Conservation (phyloP, 23 red algal genomes). For the Gracilaria vermiculophylla region DNA sequence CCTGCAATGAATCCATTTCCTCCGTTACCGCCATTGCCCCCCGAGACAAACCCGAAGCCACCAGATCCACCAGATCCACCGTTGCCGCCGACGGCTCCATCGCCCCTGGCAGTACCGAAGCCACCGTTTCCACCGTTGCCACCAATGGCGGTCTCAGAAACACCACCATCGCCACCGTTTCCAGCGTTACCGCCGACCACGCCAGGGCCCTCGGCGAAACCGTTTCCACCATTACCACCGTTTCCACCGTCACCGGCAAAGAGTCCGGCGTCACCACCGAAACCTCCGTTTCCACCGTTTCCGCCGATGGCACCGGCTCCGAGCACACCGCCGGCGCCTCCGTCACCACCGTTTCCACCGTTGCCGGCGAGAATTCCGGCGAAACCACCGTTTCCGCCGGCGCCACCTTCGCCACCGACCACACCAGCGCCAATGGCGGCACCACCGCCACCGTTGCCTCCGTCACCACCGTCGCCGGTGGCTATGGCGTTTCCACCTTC, state of each 20-base stretch:
- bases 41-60: neutral
- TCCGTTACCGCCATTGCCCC: constrained; percentile 2
- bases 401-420: constrained; percentile 3
- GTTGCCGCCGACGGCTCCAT: constrained; percentile 3
- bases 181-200: constrained; percentile 9
- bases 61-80: neutral
- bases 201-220: constrained; percentile 8
- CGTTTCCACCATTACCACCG: constrained; percentile 3
- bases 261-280: constrained; percentile 12
- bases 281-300: constrained; percentile 10
- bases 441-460: neutral
- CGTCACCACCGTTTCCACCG: constrained; percentile 15
- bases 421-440: neutral
- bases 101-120: constrained; percentile 4
- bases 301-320: constrained; percentile 2
- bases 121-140: constrained; percentile 16
- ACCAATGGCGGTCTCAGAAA: neutral
- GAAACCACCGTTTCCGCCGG: constrained; percentile 6
- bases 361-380: neutral
- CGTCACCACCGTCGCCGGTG: constrained; percentile 1
- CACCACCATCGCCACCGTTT: constrained; percentile 10
- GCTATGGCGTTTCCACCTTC: constrained; percentile 11
- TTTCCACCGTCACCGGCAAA: constrained; percentile 1
- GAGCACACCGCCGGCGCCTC: constrained; percentile 7
- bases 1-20: constrained; percentile 4